phyloP scores from a whole-genome alignment of 2,329 filamentous ascomycete species.

The Aspergillus texensis region DNA sequence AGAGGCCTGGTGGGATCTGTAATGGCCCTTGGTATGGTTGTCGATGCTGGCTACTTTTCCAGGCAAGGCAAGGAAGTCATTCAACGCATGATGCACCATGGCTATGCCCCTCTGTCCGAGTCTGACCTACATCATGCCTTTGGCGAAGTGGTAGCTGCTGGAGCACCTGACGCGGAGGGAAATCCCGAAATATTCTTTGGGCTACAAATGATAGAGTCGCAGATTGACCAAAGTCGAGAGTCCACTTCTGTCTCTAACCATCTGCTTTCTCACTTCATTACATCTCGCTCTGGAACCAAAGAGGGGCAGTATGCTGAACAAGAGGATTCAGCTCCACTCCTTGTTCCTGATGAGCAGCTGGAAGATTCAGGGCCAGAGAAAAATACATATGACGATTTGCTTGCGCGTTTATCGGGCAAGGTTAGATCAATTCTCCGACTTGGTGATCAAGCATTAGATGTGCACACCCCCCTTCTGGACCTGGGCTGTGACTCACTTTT shows the following conservation, averaged over 20 bases:
- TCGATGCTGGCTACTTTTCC: background rate
- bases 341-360: too few species aligned
- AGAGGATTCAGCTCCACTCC: background rate
- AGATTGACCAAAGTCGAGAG: background rate
- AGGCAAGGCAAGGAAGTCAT: background rate
- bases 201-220: background rate
- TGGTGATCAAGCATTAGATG: background rate
- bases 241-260: too few species aligned
- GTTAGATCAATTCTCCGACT: background rate
- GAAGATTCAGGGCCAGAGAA: background rate
- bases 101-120: background rate
- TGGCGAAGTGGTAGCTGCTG: background rate
- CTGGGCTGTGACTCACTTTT: conserved; percentile 1
- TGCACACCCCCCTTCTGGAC: background rate
- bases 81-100: background rate
- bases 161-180: background rate
- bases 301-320: background rate
- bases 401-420: background rate
- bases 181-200: background rate
- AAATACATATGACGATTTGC: background rate
- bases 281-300: background rate
- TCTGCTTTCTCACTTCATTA: conserved; percentile 1
- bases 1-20: background rate
- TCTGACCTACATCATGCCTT: background rate
- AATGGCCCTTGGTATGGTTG: background rate